Evolutionary conservation across 257 asterid species (phyloP).

Genomic region (Anisodus tanguticus): DNA sequence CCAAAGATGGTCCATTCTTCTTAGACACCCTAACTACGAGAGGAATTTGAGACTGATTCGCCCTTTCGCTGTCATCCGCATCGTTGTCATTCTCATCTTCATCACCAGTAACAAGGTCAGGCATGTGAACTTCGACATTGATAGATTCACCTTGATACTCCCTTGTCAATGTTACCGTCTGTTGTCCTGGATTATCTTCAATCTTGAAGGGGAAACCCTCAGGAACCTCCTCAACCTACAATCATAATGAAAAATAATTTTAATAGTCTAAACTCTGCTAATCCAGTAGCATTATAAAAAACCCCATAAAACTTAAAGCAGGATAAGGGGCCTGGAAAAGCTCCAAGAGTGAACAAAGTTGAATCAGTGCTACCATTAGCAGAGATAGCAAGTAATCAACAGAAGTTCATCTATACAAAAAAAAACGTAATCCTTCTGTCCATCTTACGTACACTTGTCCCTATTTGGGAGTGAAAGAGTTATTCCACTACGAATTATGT

Average conservation of each 20-base stretch:
- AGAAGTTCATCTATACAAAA: neutral
- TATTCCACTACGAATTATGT: too few relatives aligned
- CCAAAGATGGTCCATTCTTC: conserved; percentile 58
- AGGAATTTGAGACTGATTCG: conserved; percentile 52
- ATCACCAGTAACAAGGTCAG: conserved; percentile 56
- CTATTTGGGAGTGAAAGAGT: too few relatives aligned
- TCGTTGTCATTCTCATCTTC: conserved; percentile 40
- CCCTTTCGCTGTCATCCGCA: conserved; percentile 39
- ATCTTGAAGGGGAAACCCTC: conserved; percentile 70
- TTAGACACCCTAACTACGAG: conserved; percentile 74
- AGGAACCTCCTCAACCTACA: conserved; percentile 60
- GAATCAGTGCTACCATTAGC: too few relatives aligned
- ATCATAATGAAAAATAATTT: neutral
- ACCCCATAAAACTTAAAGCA: neutral
- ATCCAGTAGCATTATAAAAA: neutral
- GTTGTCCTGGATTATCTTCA: conserved; percentile 70
- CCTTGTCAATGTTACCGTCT: conserved; percentile 65
- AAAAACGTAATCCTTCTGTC: too few relatives aligned
- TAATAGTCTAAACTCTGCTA: neutral
- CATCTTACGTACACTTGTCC: too few relatives aligned
- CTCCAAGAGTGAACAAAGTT: too few relatives aligned
- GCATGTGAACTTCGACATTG: conserved; percentile 76
- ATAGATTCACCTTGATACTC: conserved; percentile 70
- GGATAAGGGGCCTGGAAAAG: too few relatives aligned
- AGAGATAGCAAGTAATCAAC: neutral